These are phyloP conservation scores for Schwanniomyces vanrijiae DNA, from an alignment of 805 yeast genomes.

Conservation along the genomic window DNA sequence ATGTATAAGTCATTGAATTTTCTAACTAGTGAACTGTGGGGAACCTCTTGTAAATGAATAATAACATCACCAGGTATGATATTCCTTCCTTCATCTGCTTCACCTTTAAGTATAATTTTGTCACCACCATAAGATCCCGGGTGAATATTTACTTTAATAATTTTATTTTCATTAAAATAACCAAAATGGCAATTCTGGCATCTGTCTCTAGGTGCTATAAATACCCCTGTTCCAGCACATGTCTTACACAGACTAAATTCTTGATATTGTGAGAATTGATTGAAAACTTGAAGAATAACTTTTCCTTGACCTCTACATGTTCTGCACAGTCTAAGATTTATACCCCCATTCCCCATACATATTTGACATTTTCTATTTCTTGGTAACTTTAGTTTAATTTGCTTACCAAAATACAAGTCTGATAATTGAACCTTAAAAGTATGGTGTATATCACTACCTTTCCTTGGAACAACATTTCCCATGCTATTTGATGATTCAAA, in stretches of 20 bases:
- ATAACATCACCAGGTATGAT: conserved; percentile 68
- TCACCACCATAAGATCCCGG: conserved; percentile 59
- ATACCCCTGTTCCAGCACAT: conserved; percentile 38
- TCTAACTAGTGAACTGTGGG: conserved; percentile 41
- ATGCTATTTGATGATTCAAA: conserved; percentile 22
- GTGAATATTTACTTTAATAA: conserved; percentile 51
- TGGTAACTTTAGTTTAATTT: conserved; percentile 52
- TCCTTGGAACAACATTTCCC: conserved; percentile 14
- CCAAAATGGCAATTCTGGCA: conserved; percentile 39
- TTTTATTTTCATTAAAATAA: conserved; percentile 46
- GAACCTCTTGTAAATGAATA: conserved; percentile 47
- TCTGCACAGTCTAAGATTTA: conserved; percentile 33
- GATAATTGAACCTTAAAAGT: conserved; percentile 49
- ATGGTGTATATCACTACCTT: conserved; percentile 59
- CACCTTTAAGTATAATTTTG: conserved; percentile 51
- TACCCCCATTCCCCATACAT: conserved; percentile 57
- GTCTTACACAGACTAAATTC: conserved; percentile 30
- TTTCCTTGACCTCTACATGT: conserved; percentile 46
- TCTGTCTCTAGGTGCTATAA: conserved; percentile 17
- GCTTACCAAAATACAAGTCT: conserved; percentile 61
- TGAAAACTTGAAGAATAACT: conserved; percentile 46
- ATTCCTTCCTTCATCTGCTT: conserved; percentile 63
- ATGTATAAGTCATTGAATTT: conserved; percentile 44
- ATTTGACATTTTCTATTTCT: conserved; percentile 47
- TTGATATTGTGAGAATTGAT: conserved; percentile 39